Evolutionary conservation across 2,329 filamentous ascomycete species (phyloP).

Genomic region (Cephalotrichum gorgonifer): DNA sequence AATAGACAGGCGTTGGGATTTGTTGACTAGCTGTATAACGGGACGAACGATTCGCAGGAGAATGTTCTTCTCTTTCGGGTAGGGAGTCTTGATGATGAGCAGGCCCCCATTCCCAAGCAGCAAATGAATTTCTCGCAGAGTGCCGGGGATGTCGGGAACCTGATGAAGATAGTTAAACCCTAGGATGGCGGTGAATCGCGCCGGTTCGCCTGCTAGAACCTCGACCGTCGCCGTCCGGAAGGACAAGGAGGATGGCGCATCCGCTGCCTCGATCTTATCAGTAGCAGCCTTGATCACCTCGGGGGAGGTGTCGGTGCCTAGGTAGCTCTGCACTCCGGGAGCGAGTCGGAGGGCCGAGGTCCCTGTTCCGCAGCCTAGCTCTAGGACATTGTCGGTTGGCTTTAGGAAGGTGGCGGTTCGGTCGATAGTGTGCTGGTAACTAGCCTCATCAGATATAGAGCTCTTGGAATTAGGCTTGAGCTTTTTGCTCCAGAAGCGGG

Average conservation of each 20-base stretch:
- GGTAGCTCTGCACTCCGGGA: constrained; percentile 4
- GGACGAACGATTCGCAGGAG: constrained; percentile 6
- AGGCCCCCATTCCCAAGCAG: constrained; percentile 8
- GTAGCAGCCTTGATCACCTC: constrained; percentile 8
- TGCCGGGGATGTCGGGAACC: constrained; percentile 8
- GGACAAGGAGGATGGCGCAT: constrained; percentile 1
- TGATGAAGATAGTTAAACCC: constrained; percentile 12
- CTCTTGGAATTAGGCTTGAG: constrained; percentile 8
- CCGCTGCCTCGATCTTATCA: background rate
- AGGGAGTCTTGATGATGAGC: constrained; percentile 11
- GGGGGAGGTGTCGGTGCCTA: constrained; percentile 9
- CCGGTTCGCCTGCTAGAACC: constrained; percentile 5
- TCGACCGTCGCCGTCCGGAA: constrained; percentile 8
- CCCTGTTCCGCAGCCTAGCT: constrained; percentile 11
- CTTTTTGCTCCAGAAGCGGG: constrained; percentile 8
- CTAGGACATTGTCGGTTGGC: constrained; percentile 7
- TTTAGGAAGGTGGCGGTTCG: constrained; percentile 6
- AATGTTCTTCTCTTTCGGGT: constrained; percentile 8
- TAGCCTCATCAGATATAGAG: constrained; percentile 8
- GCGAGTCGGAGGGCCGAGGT: constrained; percentile 10
- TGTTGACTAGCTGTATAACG: constrained; percentile 4
- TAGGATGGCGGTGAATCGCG: constrained; percentile 7
- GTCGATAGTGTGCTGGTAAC: constrained; percentile 10
- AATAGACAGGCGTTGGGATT: constrained; percentile 1
- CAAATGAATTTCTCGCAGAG: constrained; percentile 3